Base-by-base conservation (phyloP, 2,329 filamentous ascomycete genomes). In the Ilyonectria destructans region DNA sequence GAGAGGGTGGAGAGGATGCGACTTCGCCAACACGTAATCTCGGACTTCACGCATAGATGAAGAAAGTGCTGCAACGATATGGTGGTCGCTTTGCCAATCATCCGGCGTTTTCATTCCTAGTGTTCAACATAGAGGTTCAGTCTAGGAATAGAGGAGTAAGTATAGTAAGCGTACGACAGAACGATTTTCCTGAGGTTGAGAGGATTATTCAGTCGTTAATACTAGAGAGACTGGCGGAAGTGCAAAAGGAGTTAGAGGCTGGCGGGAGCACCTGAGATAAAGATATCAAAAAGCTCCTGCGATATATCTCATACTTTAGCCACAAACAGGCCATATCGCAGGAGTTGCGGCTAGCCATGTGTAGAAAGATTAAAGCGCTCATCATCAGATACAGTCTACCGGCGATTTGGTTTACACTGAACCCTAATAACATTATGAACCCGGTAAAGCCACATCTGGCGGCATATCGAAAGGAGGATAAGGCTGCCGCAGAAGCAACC, bases 331-430 rank as follows among this genome's bases (percentile, higher is more conserved):
- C 9, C 23, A 23, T 23, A 4, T 23, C 3, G 3, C 23, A 23
- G 23, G 23, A 23, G 23, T 23, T 4, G 23, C 48, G 43, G 19
- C 48, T 68, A 12, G 35, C 29, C 2, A 63, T 67, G 37, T 46
- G 40, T 2, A 40, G 45, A 15, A 67, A 69, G 64, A 64, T 69
- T 8, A 59, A 61, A 35, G 5, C 56, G 2, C 45, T 67, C 2
- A 67, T 69, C 19, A 58, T 69, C 7, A 29, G 60, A 12, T 55
- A 65, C 9, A 37, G 52, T n/a, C 48, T 59, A 4, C 64, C 56
- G n/a, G 64, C 59, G 6, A 67, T 69, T 46, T 67, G 64, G 57
- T 62, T 65, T 29, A 69, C 60, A 12, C 10, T 69, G 17, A 69
- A 67, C 31, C 63, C 67, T n/a, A 67, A 63, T 45, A 51, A 69